Evolutionary conservation across 1,284 basidiomycete species (phyloP).

Genomic region (Ustilago curta): DNA sequence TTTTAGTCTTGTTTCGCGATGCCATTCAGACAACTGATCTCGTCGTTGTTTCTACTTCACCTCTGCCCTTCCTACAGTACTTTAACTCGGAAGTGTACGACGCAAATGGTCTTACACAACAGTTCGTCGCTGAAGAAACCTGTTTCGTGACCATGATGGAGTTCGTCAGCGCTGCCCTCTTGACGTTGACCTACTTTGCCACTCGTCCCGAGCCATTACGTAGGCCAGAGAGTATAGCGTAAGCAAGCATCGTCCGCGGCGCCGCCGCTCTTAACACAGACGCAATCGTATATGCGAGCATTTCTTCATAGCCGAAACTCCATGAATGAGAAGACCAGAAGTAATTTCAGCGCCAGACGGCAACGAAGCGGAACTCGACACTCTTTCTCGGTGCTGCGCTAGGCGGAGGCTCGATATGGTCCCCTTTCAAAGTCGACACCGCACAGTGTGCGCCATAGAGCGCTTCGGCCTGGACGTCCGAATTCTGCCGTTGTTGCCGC

Average conservation of each 20-base stretch:
- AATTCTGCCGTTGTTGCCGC: slow-evolving; percentile 8
- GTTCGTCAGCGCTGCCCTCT: slow-evolving; percentile 35
- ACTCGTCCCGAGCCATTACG: background rate
- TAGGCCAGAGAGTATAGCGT: background rate
- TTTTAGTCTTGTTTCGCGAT: background rate
- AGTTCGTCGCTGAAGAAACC: slow-evolving; percentile 33
- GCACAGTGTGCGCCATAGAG: slow-evolving; percentile 44
- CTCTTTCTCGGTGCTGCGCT: slow-evolving; percentile 30
- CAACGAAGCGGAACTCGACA: slow-evolving; percentile 43
- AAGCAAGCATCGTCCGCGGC: background rate
- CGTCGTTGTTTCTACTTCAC: background rate
- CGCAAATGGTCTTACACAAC: slow-evolving; percentile 15
- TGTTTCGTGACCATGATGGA: slow-evolving; percentile 49
- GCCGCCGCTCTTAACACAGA: background rate
- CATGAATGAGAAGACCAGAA: background rate
- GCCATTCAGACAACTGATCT: background rate
- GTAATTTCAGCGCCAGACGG: slow-evolving; percentile 26
- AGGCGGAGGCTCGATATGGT: slow-evolving; percentile 12
- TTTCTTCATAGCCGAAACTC: too few relatives aligned
- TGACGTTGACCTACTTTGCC: slow-evolving; percentile 32
- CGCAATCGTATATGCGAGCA: background rate
- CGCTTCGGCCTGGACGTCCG: slow-evolving; percentile 9
- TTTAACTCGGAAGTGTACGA: slow-evolving; percentile 40
- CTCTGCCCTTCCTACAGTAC: slow-evolving; percentile 12
- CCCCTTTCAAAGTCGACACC: slow-evolving; percentile 22